phyloP scores from a whole-genome alignment of 169 alveolate genomes.

The Plasmodium gaboni region DNA sequence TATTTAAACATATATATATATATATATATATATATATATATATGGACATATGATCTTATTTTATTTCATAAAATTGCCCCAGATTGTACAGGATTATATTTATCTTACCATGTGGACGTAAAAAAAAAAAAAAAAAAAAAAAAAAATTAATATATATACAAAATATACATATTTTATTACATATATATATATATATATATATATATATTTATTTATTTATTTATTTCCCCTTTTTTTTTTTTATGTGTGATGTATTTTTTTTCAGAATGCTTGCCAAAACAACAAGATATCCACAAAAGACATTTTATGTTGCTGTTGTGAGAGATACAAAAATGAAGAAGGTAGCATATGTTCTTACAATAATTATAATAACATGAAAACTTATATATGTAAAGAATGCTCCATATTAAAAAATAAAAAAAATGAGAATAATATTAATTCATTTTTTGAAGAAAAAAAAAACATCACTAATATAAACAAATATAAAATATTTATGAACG shows the following conservation, averaged over 20 bases:
- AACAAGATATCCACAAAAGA: not conserved
- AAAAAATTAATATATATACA: not conserved
- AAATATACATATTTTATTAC: no score
- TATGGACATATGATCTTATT: not conserved
- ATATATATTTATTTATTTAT: not conserved
- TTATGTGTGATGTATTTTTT: not conserved
- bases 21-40: not conserved
- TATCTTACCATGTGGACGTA: slow-evolving; percentile 19
- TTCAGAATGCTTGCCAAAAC: not conserved
- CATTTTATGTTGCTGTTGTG: slow-evolving; percentile 50
- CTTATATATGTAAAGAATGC: slow-evolving; percentile 53
- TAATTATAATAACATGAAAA: slow-evolving; percentile 29
- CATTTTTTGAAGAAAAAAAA: not conserved
- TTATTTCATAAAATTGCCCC: not conserved
- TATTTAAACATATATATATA: not conserved
- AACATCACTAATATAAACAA: not conserved
- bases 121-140: slow-evolving; percentile 15
- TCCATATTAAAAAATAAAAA: slow-evolving; percentile 38
- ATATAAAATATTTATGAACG: no score
- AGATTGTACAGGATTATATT: slow-evolving; percentile 13
- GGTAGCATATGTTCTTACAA: slow-evolving; percentile 36
- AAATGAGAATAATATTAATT: slow-evolving; percentile 1
- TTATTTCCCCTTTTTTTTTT: not conserved
- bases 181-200: not conserved
- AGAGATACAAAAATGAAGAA: slow-evolving; percentile 24